Percentiles rank a stretch among this genome's conserved stretches.
Evolutionary conservation across 345 rosid genomes (phyloP).

Genomic region (Alliaria petiolata): DNA sequence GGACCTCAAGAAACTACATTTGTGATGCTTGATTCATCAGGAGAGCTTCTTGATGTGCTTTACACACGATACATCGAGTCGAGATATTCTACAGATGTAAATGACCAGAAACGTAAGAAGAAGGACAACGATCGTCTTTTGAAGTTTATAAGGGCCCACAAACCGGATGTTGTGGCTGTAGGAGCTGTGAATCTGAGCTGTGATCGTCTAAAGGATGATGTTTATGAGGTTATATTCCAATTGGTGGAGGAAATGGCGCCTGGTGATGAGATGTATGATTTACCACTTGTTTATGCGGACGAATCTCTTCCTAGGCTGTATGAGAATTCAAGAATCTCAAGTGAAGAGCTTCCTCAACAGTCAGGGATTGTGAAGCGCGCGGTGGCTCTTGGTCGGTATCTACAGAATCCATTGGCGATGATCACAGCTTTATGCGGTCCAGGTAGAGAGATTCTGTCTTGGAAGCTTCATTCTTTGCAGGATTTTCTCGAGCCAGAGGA

Average conservation of each 20-base stretch:
- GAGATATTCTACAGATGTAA: slow-evolving; percentile 54
- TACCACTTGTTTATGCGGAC: slow-evolving; percentile 66
- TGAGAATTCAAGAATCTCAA: slow-evolving; percentile 73
- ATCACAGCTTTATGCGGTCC: slow-evolving; percentile 76
- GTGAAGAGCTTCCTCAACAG: slow-evolving; percentile 69
- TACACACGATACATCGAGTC: slow-evolving; percentile 52
- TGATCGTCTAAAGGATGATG: slow-evolving; percentile 60
- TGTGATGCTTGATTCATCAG: slow-evolving; percentile 85
- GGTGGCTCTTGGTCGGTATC: slow-evolving; percentile 80
- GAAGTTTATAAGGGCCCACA: slow-evolving; percentile 78
- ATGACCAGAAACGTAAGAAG: slow-evolving; percentile 69
- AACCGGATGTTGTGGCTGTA: slow-evolving; percentile 79
- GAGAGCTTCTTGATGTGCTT: slow-evolving; percentile 84
- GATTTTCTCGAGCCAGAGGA: slow-evolving; percentile 70
- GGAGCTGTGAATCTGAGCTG: slow-evolving; percentile 81
- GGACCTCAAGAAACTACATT: slow-evolving; percentile 85
- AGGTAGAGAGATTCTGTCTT: slow-evolving; percentile 71
- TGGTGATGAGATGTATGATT: slow-evolving; percentile 68
- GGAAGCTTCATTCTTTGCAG: slow-evolving; percentile 70
- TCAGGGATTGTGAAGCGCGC: slow-evolving; percentile 78
- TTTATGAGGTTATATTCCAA: slow-evolving; percentile 78
- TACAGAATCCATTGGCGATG: slow-evolving; percentile 88
- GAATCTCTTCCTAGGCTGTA: slow-evolving; percentile 77
- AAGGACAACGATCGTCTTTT: slow-evolving; percentile 68
- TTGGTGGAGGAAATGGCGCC: slow-evolving; percentile 72